A percentile compares a stretch with the other conserved stretches of the same genome.
phyloP scores from a whole-genome alignment of 1,284 basidiomycete genomes.

The Xerocomus nothofagi region DNA sequence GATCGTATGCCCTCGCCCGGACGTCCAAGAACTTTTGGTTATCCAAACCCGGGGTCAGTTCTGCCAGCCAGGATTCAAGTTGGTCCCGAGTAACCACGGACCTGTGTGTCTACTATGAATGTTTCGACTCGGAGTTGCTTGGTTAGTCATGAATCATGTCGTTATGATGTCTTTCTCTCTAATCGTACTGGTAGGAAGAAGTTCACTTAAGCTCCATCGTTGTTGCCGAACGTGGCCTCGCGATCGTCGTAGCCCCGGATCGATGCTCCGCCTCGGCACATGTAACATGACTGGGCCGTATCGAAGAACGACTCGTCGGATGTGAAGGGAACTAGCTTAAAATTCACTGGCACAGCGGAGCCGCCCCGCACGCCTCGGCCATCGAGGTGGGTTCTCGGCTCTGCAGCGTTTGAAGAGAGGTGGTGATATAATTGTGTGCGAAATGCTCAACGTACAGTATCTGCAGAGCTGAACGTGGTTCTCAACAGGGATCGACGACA shows the following conservation, averaged over 20 bases:
- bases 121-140: slow-evolving; percentile 54
- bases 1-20: slow-evolving; percentile 44
- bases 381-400: too few relatives aligned
- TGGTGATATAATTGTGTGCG: too few relatives aligned
- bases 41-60: slow-evolving; percentile 38
- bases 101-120: slow-evolving; percentile 36
- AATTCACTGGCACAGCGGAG: slow-evolving; percentile 43
- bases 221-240: slow-evolving; percentile 49
- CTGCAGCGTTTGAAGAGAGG: too few relatives aligned
- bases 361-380: slow-evolving; percentile 60
- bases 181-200: slow-evolving; percentile 54
- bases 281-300: slow-evolving; percentile 56
- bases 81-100: slow-evolving; percentile 56
- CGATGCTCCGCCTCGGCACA: slow-evolving; percentile 52
- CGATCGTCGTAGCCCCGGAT: slow-evolving; percentile 62
- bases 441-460: too few relatives aligned
- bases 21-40: slow-evolving; percentile 50
- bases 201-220: slow-evolving; percentile 49
- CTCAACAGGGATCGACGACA: too few relatives aligned
- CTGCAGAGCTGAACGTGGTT: too few relatives aligned
- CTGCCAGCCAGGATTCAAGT: slow-evolving; percentile 49
- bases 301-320: neutral
- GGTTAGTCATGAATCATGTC: neutral
- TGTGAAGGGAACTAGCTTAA: neutral
- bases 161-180: slow-evolving; percentile 39